Evolutionary conservation across 2,329 filamentous ascomycete genomes (phyloP), one percentile per base, ranked within the genome.

Genomic region (Xylariaceae sp.): DNA sequence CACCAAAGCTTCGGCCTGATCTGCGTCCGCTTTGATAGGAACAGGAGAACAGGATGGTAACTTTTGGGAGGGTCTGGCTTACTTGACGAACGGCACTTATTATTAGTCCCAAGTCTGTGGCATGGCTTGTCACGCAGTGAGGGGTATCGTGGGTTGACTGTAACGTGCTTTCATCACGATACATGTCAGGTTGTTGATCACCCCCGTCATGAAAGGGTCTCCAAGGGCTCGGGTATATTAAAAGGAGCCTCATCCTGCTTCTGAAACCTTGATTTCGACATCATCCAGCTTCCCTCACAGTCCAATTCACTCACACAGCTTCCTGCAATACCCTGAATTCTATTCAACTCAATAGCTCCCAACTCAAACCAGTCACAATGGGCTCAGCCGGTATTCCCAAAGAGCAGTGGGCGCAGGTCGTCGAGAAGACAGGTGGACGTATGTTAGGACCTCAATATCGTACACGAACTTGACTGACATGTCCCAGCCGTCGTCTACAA

Each of bases 341-440:
- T 37, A 39, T 32, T 26, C 19, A 33, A 28, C 41, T 22, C 12
- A 18, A 15, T n/a, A n/a, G n/a, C n/a, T n/a, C n/a, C n/a, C n/a
- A n/a, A n/a, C 6, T 26, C 22, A 26, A 6, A 6, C 6, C 22
- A 6, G 11, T 26, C 22, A 26, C 22, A 26, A 26, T 26, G 22
- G n/a, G n/a, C n/a, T n/a, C n/a, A 39, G 54, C 59, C 45, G 55
- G 79, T 42, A 78, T 96, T 59, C 91, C 91, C 44, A 79, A 76
- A 38, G 83, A 83, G 66, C 91, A 97, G 74, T 94, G 85, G 88
- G 91, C 91, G 38, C 87, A 93, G 68, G 87, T 97, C 55, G 75
- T 93, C 56, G 87, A 95, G 68, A 79, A 89, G 74, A 83, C 76
- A 43, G 89, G 87, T 54, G 83, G 82, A 42, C 79, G 83, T 73